Conservation (phyloP, 1,284 basidiomycete species). For the Gastroboletus turbinatus region DNA sequence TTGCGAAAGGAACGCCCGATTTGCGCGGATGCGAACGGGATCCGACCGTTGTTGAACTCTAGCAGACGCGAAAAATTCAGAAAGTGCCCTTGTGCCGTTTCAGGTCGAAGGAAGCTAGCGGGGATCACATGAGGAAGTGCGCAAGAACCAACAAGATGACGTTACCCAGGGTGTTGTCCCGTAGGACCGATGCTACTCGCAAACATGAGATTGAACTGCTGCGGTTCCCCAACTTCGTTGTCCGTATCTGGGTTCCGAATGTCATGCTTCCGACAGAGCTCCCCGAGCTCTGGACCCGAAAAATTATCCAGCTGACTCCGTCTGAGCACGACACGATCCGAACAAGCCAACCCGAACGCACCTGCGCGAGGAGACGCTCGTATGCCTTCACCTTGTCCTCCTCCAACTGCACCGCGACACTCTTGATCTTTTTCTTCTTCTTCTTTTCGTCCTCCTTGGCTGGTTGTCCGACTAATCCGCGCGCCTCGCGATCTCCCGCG, state of each 20-base stretch:
- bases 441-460: constrained; percentile 66
- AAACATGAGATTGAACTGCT: constrained; percentile 99
- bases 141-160: constrained; percentile 10
- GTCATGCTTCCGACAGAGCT: constrained; percentile 80
- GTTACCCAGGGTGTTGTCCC: constrained; percentile 90
- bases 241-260: constrained; percentile 91
- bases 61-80: constrained; percentile 97
- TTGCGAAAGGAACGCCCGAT: constrained; percentile 97
- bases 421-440: constrained; percentile 82
- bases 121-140: neutral
- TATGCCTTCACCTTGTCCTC: constrained; percentile 81
- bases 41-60: constrained; percentile 96
- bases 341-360: constrained; percentile 37
- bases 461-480: constrained; percentile 60
- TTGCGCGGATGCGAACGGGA: constrained; percentile 97
- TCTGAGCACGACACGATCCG: neutral
- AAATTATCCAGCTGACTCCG: constrained; percentile 89
- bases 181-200: constrained; percentile 96
- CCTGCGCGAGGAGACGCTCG: constrained; percentile 83
- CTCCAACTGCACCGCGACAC: constrained; percentile 72
- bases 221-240: constrained; percentile 90
- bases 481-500: constrained; percentile 91
- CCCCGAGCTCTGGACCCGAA: constrained; percentile 85
- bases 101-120: constrained; percentile 87
- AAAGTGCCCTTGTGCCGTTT: constrained; percentile 99